Base-by-base conservation (phyloP, 768 basidiomycete species). In the Leccinum subtestaceum region DNA sequence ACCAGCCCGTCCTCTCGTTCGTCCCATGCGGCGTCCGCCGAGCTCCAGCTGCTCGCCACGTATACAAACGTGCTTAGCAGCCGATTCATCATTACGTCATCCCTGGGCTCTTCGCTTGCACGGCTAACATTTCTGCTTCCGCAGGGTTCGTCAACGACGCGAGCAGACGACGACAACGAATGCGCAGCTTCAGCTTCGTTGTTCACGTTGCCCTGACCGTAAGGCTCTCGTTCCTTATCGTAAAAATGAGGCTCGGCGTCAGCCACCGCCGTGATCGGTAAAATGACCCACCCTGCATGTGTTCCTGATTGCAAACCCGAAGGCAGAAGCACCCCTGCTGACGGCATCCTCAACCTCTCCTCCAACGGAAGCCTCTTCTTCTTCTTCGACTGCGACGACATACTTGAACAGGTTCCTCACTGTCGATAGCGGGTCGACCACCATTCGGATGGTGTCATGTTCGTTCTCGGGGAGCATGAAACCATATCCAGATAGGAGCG, bases 401-500 rank as follows among this genome's bases (percentile, higher is more conserved):
- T 48, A 50, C 46, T 45, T 27, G 31, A 69, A 57, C 15, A 58
- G 61, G 40, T 54, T 53, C 29, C 23, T 60, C 55, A 54, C 60
- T 29, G 64, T 58, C 55, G 59, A 56, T 50, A 59, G 55, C 40
- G 68, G 67, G 53, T 69, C 67, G 11, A 59, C 57, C 46, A 72
- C 69, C 69, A 76, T 56, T 23, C 60, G 74, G 23, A 88, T 65
- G n/a, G 74, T 67, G 65, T 91, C 89, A 60, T 82, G 77, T 51
- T 86, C 87, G 68, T 91, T 91, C 23, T 78, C 84, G 49, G 91
- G 86, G n/a, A 92, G 77, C 27, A 77, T 69, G 67, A 93, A 93
- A 0, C 91, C 91, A 70, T 92, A 92, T 61, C 81, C 84, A 15
- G 75, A 77, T 53, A 91, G 75, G 13, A 93, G 79, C 64, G 84